Conservation (phyloP, 768 basidiomycete species). For the Russula sp. region DNA sequence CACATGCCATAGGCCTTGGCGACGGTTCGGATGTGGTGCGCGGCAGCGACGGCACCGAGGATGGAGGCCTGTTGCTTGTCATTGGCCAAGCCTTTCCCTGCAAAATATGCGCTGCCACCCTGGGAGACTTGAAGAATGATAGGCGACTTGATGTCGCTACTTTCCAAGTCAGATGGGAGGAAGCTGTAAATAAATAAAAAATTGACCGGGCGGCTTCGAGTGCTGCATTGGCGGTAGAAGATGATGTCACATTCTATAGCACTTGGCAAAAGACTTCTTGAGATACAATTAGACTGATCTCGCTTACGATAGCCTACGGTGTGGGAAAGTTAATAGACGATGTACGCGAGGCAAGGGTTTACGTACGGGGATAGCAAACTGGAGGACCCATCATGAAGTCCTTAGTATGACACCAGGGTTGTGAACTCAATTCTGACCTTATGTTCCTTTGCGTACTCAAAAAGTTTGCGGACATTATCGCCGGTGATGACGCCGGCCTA, state of each 20-base stretch:
- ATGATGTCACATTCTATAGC: slow-evolving; percentile 88
- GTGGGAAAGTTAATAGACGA: slow-evolving; percentile 10
- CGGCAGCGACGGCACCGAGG: slow-evolving; percentile 86
- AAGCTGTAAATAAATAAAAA: neutral
- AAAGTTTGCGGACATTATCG: slow-evolving; percentile 89
- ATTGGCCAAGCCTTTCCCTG: slow-evolving; percentile 93
- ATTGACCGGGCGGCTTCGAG: slow-evolving; percentile 88
- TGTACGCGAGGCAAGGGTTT: neutral
- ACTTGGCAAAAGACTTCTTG: neutral
- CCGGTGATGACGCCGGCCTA: slow-evolving; percentile 95
- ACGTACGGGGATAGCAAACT: slow-evolving; percentile 86
- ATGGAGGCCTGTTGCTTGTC: slow-evolving; percentile 94
- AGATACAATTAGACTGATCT: slow-evolving; percentile 15
- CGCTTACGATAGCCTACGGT: slow-evolving; percentile 66
- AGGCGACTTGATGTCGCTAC: slow-evolving; percentile 89
- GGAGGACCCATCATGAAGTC: slow-evolving; percentile 15
- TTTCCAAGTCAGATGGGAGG: slow-evolving; percentile 6
- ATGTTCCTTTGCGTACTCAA: slow-evolving; percentile 87
- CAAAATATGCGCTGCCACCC: slow-evolving; percentile 92
- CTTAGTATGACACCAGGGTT: neutral
- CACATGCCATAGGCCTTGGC: slow-evolving; percentile 91
- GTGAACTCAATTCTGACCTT: slow-evolving; percentile 46
- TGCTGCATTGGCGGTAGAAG: slow-evolving; percentile 88
- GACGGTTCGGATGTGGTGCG: slow-evolving; percentile 82
- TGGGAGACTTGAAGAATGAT: slow-evolving; percentile 98